Base-by-base conservation (phyloP, 306 rosid genomes). In the Hippophae rhamnoides region DNA sequence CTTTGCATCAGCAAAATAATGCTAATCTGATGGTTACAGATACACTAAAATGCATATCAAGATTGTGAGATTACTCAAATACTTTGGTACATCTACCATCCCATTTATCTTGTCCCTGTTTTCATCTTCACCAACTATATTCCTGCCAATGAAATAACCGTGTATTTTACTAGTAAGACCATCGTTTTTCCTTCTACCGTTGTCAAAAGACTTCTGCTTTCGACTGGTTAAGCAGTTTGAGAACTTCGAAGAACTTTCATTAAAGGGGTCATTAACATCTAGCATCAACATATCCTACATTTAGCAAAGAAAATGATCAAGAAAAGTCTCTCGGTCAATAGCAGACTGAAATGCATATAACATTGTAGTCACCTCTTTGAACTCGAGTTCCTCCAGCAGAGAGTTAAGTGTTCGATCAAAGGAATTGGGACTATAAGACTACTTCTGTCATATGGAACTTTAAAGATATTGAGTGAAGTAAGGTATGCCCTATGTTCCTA, bases 251-350 rank as follows among this genome's bases (percentile, higher is more conserved):
- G 55, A 79, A 72, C 62, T 64, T 13, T 41, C 64, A 54, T 55
- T 54, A 10, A 56, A 68, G 45, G 82, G 82, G 66, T 53, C 72
- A 56, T 65, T 56, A 42, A 66, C 69, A 78, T 76, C 87, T 67
- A 78, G 80, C 82, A 82, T 75, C 78, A 77, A 68, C 42, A 70
- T 55, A 43, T 86, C 95, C 97, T 90, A 79, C 74, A 82, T 56
- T 68, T 59, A 10, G 54, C 53, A 66, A 7, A 54, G 38, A 3
- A 31, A 31, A 31, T 31, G 3, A 31, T 31, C 38, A 31, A 31
- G 38, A 31, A 31, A 31, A 1, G 38, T 4, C 38, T 31, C 38
- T 31, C 38, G 3, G 38, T 31, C 5, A 31, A 2, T 31, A 31
- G 38, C 38, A 4, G 38, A 2, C 38, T 31, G 38, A 31, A 31